Base-by-base conservation (phyloP, 257 asterid species). In the Salvia splendens region DNA sequence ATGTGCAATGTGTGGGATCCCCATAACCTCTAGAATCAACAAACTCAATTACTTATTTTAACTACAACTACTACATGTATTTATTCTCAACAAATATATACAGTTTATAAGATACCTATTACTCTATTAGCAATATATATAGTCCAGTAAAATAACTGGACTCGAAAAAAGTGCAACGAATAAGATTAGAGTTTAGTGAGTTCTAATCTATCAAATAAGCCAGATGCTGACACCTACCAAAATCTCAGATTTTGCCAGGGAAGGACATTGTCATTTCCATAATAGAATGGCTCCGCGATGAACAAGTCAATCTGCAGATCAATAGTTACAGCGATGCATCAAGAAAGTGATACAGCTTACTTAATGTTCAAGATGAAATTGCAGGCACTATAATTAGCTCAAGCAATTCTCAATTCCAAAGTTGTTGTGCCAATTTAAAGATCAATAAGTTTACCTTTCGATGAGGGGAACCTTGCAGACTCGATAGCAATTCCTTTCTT, bases 211-310 rank as follows among this genome's bases (percentile, higher is more conserved):
- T 57, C 38, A 59, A 67, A 49, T 48, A 6, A 58, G 15, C 49
- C 24, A 60, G 15, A 73, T 10, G 59, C 24, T 24, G 50, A 67
- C 28, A 74, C 79, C 72, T 75, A 93, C 98, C 99, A 93, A 74
- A 93, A 93, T 41, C 97, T 87, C 74, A 93, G 80, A 73, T 82
- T 85, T 72, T 90, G 89, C 99, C 99, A 93, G 60, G 99, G 99
- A 65, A 90, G 96, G 64, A 67, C 70, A 77, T 75, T 75, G 33
- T 85, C 92, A 58, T 78, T 81, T 73, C 96, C 95, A 76, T 80
- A 78, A 75, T 90, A 93, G 86, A 90, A 90, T 53, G 99, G 99
- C 81, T 93, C 99, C n/a, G 84, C 99, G 45, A 93, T 72, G 58
- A 86, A 64, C 38, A 93, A 51, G 75, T 85, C 84, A 71, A 93